Evolutionary conservation across 176 grass and related monocot genomes (phyloP).

Genomic region (Eremochloa ophiuroides): DNA sequence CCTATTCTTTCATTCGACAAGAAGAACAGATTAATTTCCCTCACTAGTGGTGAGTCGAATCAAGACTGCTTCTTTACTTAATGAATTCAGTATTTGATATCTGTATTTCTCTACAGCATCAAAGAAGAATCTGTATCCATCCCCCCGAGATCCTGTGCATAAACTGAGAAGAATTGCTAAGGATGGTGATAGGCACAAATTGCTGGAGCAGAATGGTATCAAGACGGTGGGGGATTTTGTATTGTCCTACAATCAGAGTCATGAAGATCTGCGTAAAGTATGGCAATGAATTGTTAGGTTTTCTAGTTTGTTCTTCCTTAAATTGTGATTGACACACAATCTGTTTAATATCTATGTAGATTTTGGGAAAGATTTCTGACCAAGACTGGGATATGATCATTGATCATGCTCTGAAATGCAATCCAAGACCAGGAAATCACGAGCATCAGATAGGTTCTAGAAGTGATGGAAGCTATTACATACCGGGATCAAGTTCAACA

Average conservation of each 20-base stretch:
- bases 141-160: constrained; percentile 22
- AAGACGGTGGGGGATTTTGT: constrained; percentile 4
- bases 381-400: constrained; percentile 27
- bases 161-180: constrained; percentile 27
- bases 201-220: constrained; percentile 8
- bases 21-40: background rate
- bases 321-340: background rate
- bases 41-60: too few species aligned
- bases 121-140: constrained; percentile 24
- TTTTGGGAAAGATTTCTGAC: constrained; percentile 24
- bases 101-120: constrained; percentile 18
- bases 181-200: constrained; percentile 19
- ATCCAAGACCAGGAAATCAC: background rate
- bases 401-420: constrained; percentile 15
- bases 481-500: background rate
- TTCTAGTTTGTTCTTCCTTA: background rate
- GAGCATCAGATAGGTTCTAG: background rate
- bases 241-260: background rate
- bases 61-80: background rate
- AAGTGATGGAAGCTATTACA: background rate
- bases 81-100: background rate
- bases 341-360: constrained; percentile 4
- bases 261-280: constrained; percentile 14
- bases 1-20: background rate
- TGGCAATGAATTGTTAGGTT: background rate